Percentiles rank a stretch among this genome's conserved stretches.
Conservation (phyloP, 2,329 filamentous ascomycete genomes). For the Monilinia fructicola region DNA sequence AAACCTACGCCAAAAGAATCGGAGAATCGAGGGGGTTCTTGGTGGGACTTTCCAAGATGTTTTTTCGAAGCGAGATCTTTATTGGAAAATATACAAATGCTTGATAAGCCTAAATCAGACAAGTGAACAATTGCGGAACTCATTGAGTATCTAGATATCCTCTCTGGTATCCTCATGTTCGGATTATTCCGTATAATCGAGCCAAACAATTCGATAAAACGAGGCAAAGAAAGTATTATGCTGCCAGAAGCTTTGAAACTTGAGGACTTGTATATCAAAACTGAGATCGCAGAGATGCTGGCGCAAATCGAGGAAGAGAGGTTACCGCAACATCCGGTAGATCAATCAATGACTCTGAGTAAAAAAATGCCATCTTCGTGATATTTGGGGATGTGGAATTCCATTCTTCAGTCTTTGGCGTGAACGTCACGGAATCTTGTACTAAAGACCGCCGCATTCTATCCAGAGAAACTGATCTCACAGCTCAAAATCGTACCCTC, state of each 20-base stretch:
- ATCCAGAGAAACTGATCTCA: slow-evolving; percentile 27
- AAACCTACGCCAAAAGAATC: slow-evolving; percentile 53
- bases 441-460: slow-evolving; percentile 14
- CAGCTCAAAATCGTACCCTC: slow-evolving; percentile 26
- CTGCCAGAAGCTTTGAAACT: slow-evolving; percentile 49
- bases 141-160: slow-evolving; percentile 46
- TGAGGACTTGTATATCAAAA: slow-evolving; percentile 40
- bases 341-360: slow-evolving; percentile 50
- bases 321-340: slow-evolving; percentile 47
- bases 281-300: slow-evolving; percentile 45
- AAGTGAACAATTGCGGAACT: slow-evolving; percentile 53
- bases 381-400: slow-evolving; percentile 19
- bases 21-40: slow-evolving; percentile 44
- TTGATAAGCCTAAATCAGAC: slow-evolving; percentile 41
- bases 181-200: slow-evolving; percentile 44
- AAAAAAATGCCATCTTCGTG: slow-evolving; percentile 14
- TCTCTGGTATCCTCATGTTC: slow-evolving; percentile 60
- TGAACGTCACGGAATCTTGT: slow-evolving; percentile 17
- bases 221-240: slow-evolving; percentile 56
- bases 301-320: slow-evolving; percentile 51
- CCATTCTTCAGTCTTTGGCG: slow-evolving; percentile 21
- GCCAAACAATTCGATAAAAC: slow-evolving; percentile 61
- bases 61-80: slow-evolving; percentile 47
- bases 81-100: slow-evolving; percentile 44
- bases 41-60: slow-evolving; percentile 48